Evolutionary conservation across 2,329 filamentous ascomycete genomes (phyloP).

Genomic region (Colletotrichum australisinense): DNA sequence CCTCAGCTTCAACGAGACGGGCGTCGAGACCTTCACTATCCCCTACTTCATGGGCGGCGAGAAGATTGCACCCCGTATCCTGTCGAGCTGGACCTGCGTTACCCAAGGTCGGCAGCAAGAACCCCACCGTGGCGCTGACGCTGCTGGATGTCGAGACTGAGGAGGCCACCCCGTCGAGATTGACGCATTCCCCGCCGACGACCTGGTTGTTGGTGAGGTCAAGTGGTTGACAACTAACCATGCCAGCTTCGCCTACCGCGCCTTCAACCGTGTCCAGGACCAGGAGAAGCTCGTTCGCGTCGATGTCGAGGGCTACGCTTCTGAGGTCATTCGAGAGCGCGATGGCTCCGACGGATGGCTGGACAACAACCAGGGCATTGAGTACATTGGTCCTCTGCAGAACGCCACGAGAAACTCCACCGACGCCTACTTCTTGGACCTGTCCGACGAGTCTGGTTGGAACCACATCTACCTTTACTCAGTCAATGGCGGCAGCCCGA

Average conservation of each 20-base stretch:
- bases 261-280: conserved; percentile 77
- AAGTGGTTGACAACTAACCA: conserved; percentile 74
- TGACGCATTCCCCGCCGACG: conserved; percentile 67
- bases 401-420: conserved; percentile 44
- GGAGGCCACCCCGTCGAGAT: conserved; percentile 59
- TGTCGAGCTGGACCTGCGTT: conserved; percentile 70
- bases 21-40: conserved; percentile 73
- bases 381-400: conserved; percentile 62
- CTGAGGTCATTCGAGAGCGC: conserved; percentile 63
- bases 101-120: conserved; percentile 76
- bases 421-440: conserved; percentile 70
- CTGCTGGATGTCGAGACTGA: conserved; percentile 64
- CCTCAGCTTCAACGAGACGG: conserved; percentile 86
- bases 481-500: conserved; percentile 63
- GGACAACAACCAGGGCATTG: conserved; percentile 67
- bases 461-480: conserved; percentile 74
- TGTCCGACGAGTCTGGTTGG: conserved; percentile 75
- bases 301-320: conserved; percentile 58
- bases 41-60: conserved; percentile 74
- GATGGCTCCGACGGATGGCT: conserved; percentile 72
- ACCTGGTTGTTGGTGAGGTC: conserved; percentile 75
- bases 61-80: conserved; percentile 71
- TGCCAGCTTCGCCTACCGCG: conserved; percentile 70
- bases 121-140: conserved; percentile 72
- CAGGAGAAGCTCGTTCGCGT: conserved; percentile 71